phyloP scores from a whole-genome alignment of 768 basidiomycete genomes.

The Kockovaella imperatae region DNA sequence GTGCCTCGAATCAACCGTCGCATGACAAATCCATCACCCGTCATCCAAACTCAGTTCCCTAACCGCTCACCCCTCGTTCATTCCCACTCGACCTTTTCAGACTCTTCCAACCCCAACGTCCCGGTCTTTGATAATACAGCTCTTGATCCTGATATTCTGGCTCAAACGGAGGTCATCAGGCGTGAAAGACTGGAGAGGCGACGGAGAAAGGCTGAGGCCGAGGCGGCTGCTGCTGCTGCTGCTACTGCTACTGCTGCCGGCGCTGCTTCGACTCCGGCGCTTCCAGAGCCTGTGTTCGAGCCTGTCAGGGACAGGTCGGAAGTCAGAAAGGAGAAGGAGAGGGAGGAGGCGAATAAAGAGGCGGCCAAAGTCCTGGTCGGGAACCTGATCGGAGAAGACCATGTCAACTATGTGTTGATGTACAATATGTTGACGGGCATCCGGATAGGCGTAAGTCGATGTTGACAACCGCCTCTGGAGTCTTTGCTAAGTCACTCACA shows the following conservation, averaged over 20 bases:
- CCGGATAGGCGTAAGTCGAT: constrained; percentile 69
- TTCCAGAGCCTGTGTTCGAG: too few species aligned
- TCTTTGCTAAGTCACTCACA: constrained; percentile 39
- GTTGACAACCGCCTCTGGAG: neutral
- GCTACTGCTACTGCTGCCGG: constrained; percentile 3
- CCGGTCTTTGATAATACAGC: constrained; percentile 40
- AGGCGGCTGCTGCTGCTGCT: neutral
- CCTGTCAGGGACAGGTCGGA: neutral
- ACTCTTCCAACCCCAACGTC: constrained; percentile 21
- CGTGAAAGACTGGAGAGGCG: constrained; percentile 67
- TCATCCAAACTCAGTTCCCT: neutral
- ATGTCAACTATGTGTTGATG: constrained; percentile 98
- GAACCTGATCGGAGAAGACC: constrained; percentile 94
- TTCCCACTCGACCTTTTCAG: constrained; percentile 25
- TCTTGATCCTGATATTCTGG: constrained; percentile 69
- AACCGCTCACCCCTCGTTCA: constrained; percentile 30
- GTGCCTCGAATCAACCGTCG: constrained; percentile 15
- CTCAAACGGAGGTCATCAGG: constrained; percentile 81
- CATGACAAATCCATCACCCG: constrained; percentile 21
- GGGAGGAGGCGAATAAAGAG: constrained; percentile 27
- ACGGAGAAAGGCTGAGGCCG: constrained; percentile 44
- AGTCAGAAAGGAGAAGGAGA: constrained; percentile 2
- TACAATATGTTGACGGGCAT: constrained; percentile 99
- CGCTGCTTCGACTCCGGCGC: neutral
- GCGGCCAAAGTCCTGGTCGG: constrained; percentile 69